Conservation (phyloP, 2,329 filamentous ascomycete genomes). For the Penicillium vulpinum region DNA sequence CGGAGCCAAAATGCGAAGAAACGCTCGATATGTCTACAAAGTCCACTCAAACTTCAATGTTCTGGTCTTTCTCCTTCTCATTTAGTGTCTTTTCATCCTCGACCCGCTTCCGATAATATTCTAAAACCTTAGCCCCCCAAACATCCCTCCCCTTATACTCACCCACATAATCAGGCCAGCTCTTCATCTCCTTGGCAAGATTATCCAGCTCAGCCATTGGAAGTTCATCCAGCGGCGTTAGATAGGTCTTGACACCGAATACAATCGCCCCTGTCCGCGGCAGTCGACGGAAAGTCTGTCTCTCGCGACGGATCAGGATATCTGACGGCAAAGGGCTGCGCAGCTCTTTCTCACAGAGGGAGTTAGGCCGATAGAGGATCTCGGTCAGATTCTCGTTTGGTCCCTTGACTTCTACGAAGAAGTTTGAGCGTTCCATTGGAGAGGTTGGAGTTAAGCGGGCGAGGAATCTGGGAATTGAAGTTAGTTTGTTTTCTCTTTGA, state of each 20-base stretch:
- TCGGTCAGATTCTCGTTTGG: constrained; percentile 39
- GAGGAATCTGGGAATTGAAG: constrained; percentile 42
- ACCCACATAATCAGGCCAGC: constrained; percentile 48
- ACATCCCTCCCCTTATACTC: constrained; percentile 48
- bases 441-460: constrained; percentile 45
- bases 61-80: constrained; percentile 14
- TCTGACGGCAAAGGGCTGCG: constrained; percentile 38
- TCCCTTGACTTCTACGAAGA: constrained; percentile 52
- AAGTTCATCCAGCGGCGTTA: constrained; percentile 45
- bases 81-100: neutral
- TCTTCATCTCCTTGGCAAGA: constrained; percentile 46
- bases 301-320: constrained; percentile 51
- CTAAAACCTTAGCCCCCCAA: constrained; percentile 45
- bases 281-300: constrained; percentile 52
- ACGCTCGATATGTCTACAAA: neutral
- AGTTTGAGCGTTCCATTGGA: constrained; percentile 52
- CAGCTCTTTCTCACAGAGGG: constrained; percentile 40
- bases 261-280: constrained; percentile 48
- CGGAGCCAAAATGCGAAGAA: constrained; percentile 3
- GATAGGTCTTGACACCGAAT: constrained; percentile 52
- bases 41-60: constrained; percentile 9
- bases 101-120: constrained; percentile 35
- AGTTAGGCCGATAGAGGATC: constrained; percentile 48
- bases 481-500: neutral
- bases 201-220: constrained; percentile 43